These are phyloP conservation scores for Hypoxylon trugodes DNA, from an alignment of 495 filamentous ascomycete genomes.

Conservation along the genomic window DNA sequence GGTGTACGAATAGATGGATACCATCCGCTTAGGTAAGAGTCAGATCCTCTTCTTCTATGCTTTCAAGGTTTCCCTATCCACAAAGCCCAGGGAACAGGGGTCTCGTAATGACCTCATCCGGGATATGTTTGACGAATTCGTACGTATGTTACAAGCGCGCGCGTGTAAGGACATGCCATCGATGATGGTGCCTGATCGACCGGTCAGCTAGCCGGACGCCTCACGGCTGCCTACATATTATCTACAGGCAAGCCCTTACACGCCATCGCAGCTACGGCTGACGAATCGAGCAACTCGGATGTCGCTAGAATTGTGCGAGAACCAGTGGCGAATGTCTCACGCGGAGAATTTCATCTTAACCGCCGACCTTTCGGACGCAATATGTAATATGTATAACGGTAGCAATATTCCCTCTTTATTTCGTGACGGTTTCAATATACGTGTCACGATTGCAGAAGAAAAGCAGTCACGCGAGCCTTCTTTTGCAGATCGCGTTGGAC, in stretches of 20 bases:
- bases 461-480: constrained; percentile 32
- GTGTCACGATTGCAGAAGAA: constrained; percentile 20
- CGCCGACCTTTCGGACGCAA: not conserved
- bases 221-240: constrained; percentile 11
- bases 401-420: not conserved
- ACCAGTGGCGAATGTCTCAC: constrained; percentile 19
- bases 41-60: constrained; percentile 15
- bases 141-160: constrained; percentile 20
- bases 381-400: constrained; percentile 3
- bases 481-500: constrained; percentile 9
- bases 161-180: no score
- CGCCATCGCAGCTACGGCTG: constrained; percentile 27
- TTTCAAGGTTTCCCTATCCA: constrained; percentile 17
- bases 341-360: not conserved
- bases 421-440: not conserved
- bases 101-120: constrained; percentile 32
- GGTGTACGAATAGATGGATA: constrained; percentile 7
- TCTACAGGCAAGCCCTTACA: constrained; percentile 15
- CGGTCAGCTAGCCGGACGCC: constrained; percentile 1
- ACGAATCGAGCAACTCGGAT: constrained; percentile 14
- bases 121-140: constrained; percentile 22
- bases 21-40: constrained; percentile 32
- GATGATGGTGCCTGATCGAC: no score
- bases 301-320: constrained; percentile 26
- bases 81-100: constrained; percentile 16